These are phyloP conservation scores for Chalaropsis ovoidea DNA, from an alignment of 2,329 filamentous ascomycete species.

Conservation along the genomic window DNA sequence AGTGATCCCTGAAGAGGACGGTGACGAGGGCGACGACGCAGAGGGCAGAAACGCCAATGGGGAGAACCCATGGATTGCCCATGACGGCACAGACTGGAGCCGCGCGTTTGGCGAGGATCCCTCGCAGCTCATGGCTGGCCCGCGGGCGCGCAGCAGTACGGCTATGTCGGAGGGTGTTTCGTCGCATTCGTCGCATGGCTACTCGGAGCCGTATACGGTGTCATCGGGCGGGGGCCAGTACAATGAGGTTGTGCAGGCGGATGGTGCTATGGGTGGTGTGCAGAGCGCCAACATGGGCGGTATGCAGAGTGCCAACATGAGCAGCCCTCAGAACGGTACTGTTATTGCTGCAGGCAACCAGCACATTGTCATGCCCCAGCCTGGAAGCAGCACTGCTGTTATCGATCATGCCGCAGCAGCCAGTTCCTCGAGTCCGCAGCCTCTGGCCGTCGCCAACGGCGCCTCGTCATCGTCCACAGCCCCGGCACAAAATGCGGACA, in stretches of 20 bases:
- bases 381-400: neutral
- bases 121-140: constrained; percentile 37
- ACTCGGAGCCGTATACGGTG: constrained; percentile 17
- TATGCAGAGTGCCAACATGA: constrained; percentile 37
- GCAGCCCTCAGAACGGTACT: neutral
- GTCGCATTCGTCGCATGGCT: constrained; percentile 21
- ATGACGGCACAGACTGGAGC: constrained; percentile 75
- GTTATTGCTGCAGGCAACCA: neutral
- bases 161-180: constrained; percentile 3
- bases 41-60: constrained; percentile 45
- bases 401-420: neutral
- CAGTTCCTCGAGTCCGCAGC: neutral
- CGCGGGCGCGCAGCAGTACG: constrained; percentile 12
- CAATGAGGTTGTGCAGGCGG: neutral
- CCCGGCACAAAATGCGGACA: neutral
- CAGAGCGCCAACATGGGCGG: constrained; percentile 37
- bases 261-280: neutral
- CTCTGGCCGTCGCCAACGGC: neutral
- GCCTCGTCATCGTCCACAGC: neutral
- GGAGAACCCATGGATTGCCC: constrained; percentile 58
- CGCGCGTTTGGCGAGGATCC: constrained; percentile 77
- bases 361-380: neutral
- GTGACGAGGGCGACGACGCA: constrained; percentile 42
- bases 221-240: constrained; percentile 14
- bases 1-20: constrained; percentile 20